Base-by-base conservation (phyloP, 2,329 filamentous ascomycete species). In the Diaporthe sp. region DNA sequence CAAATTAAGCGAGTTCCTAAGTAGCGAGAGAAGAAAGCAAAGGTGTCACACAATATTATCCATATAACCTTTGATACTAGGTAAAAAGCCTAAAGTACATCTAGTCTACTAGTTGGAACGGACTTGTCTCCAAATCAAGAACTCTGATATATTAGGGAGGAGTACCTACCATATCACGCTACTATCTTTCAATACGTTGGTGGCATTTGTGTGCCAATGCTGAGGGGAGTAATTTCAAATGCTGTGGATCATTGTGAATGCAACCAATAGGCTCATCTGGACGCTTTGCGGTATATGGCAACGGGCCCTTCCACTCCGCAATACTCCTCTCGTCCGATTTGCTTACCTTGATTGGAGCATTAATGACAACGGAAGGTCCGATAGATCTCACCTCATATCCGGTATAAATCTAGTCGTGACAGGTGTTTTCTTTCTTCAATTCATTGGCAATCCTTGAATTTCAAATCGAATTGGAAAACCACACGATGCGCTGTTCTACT, bases 301-400 rank as follows among this genome's bases (percentile, higher is more conserved):
- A 28, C 65, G 65, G 65, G 8, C 46, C 17, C 17, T 15, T 10
- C 22, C 28, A 42, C 65, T 70, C 65, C 65, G 65, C n/a, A 53
- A 15, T 55, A 22, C 49, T 55, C 49, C 65, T 55, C 49, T 42
- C 15, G 34, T 34, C 65, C n/a, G 49, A 22, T 9, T 42, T 55
- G 65, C n/a, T 70, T 42, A 55, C 34, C 4, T 42, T 55, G 31
- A 70, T 70, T 70, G 46, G 49, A 55, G 65, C 65, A 42, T 70
- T 42, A 42, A 15, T 15, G 17, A 42, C 34, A 55, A 49, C 22
- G n/a, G 17, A 31, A 31, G 15, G 15, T 17, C 65, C 34, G 65
- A 39, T 53, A 53, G 15, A 53, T 39, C 3, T 68, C 22, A 39
- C n/a, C 46, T 53, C 34, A 53, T 67, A 67, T 34, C 5, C n/a